phyloP scores from a whole-genome alignment of 768 basidiomycete species.

The Tricholoma sp. region DNA sequence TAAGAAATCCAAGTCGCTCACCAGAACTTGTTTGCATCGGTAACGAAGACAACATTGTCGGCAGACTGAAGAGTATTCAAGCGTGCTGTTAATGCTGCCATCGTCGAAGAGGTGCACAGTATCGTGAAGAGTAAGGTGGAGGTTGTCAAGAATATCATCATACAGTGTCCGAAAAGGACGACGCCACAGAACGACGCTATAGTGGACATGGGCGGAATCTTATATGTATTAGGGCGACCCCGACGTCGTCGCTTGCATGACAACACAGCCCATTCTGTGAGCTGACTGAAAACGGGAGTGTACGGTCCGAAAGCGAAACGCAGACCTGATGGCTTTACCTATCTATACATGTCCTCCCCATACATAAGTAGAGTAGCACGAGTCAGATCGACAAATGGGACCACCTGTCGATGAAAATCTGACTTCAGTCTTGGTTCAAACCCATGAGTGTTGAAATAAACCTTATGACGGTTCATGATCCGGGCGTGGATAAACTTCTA shows the following conservation, averaged over 20 bases:
- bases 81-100: background rate
- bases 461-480: background rate
- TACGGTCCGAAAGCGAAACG: background rate
- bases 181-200: background rate
- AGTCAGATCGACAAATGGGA: background rate
- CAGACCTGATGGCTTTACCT: background rate
- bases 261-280: background rate
- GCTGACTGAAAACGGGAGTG: background rate
- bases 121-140: background rate
- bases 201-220: background rate
- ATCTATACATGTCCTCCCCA: background rate
- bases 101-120: background rate
- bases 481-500: background rate
- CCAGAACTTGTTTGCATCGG: background rate
- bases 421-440: background rate
- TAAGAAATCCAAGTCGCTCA: background rate
- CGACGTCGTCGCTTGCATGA: background rate
- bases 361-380: background rate
- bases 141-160: background rate
- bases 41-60: background rate
- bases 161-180: background rate
- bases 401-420: background rate
- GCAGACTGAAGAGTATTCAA: background rate
- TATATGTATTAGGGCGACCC: background rate
- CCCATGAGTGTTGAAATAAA: background rate